Evolutionary conservation across 208 protist genomes (phyloP), one percentile per base, ranked within the genome.

Genomic region (Trichomonas gallinae): DNA sequence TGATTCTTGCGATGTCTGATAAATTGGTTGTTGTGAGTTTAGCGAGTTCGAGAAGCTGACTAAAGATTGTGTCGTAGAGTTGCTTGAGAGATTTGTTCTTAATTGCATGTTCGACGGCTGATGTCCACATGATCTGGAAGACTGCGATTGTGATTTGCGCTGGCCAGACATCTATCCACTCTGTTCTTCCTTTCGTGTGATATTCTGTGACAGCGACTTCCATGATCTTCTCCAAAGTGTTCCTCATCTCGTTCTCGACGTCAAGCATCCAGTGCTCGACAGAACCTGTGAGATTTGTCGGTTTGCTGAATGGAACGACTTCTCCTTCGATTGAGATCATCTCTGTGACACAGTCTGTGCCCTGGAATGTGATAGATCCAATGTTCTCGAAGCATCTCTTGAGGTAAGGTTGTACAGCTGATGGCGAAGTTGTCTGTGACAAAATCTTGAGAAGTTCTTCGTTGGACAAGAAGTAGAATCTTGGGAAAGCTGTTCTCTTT

Each of bases 211-310:
- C 98, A 96, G 99, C 42, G 34, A 96, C 23, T 91, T 97, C 85
- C 44, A 97, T 97, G 8, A 96, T 96, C 26, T 91, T 85, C 21
- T 96, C 36, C 6, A 99, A 97, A 38, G 99, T 99, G 46, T 97
- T 97, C 96, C 97, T 97, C 97, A 99, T 99, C 97, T 99, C 99
- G 6, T 97, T 97, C 85, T 99, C 98, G 42, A 99, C 98, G 8
- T 46, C 97, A 97, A 98, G 98, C 97, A 99, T 98, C 99, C 99
- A 99, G 88, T 98, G 97, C 98, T 99, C 99, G 15, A 99, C 99
- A 0, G 98, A 97, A 15, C 96, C 96, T 45, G 49, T 63, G 23
- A 81, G 17, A 42, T 96, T 46, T 83, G 51, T 82, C 6, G 46
- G 46, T 36, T 72, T 46, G 11, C 26, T 17, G 21, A 96, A 96